Evolutionary conservation across 2,329 filamentous ascomycete species (phyloP).

Genomic region (Monosporascus sp.): DNA sequence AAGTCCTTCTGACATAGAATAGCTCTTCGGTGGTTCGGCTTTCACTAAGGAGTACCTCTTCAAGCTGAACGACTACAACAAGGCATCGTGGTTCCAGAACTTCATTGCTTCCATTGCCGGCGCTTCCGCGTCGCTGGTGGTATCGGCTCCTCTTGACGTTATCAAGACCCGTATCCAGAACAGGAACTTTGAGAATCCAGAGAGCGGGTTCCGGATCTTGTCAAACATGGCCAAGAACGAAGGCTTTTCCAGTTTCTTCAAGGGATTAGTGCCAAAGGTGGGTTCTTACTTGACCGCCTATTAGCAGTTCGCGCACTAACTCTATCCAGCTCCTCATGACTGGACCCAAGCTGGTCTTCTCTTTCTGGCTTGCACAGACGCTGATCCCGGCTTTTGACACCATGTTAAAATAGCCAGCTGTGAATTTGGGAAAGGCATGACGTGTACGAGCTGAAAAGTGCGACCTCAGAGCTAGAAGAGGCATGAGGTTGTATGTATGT

Average conservation of each 20-base stretch:
- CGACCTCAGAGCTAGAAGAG: neutral
- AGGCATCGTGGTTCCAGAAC: conserved; percentile 90
- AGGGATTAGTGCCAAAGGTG: conserved; percentile 89
- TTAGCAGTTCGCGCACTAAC: conserved; percentile 11
- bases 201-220: conserved; percentile 87
- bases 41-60: conserved; percentile 97
- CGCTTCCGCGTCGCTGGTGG: conserved; percentile 88
- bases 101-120: conserved; percentile 94
- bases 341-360: conserved; percentile 97
- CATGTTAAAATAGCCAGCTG: conserved; percentile 29
- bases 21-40: conserved; percentile 95
- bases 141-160: conserved; percentile 93
- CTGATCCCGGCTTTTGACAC: conserved; percentile 85
- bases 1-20: conserved; percentile 11
- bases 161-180: conserved; percentile 99
- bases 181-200: conserved; percentile 96
- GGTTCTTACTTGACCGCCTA: conserved; percentile 15
- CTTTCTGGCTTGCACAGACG: conserved; percentile 98
- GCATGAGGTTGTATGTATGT: neutral
- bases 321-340: conserved; percentile 79
- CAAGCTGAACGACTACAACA: conserved; percentile 88
- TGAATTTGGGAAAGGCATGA: neutral
- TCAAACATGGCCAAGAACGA: conserved; percentile 91
- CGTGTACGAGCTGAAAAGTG: neutral
- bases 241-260: conserved; percentile 86